Conservation (phyloP, 176 grass and related monocot species). For the Microstegium vimineum region DNA sequence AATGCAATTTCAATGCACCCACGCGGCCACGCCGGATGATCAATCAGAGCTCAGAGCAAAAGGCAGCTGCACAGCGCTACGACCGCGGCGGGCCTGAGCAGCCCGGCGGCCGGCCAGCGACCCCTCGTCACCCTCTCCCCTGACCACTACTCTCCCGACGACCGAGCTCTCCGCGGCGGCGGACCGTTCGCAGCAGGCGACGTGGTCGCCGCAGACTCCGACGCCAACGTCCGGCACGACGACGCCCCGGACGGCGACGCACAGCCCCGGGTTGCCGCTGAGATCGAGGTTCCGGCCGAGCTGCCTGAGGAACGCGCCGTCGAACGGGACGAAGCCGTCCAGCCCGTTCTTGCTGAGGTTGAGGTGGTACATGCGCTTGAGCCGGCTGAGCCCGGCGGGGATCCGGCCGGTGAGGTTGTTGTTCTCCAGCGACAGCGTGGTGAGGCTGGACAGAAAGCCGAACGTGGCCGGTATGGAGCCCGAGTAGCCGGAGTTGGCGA, state of each 20-base stretch:
- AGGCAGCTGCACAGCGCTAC: conserved; percentile 40
- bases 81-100: conserved; percentile 6
- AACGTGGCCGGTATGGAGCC: conserved; percentile 72
- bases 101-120: neutral
- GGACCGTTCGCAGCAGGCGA: neutral
- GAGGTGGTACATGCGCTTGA: conserved; percentile 85
- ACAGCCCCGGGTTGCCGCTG: conserved; percentile 79
- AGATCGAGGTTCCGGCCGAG: conserved; percentile 85
- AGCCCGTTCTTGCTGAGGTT: conserved; percentile 96
- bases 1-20: neutral
- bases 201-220: conserved; percentile 22
- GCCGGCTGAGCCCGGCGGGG: conserved; percentile 55
- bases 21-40: neutral
- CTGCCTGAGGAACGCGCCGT: conserved; percentile 55
- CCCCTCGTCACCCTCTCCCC: neutral
- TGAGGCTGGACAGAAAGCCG: conserved; percentile 56
- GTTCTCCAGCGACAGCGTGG: conserved; percentile 82
- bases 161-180: neutral
- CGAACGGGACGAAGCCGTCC: conserved; percentile 77
- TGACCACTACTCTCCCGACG: neutral
- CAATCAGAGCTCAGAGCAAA: conserved; percentile 20
- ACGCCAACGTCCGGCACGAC: conserved; percentile 46
- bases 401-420: conserved; percentile 79
- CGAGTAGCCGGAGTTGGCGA: conserved; percentile 83
- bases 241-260: conserved; percentile 56